Percentiles rank a stretch among this genome's conserved stretches.
These are phyloP conservation scores for Kuraishia cidri DNA, from an alignment of 805 yeast genomes.

Conservation along the genomic window DNA sequence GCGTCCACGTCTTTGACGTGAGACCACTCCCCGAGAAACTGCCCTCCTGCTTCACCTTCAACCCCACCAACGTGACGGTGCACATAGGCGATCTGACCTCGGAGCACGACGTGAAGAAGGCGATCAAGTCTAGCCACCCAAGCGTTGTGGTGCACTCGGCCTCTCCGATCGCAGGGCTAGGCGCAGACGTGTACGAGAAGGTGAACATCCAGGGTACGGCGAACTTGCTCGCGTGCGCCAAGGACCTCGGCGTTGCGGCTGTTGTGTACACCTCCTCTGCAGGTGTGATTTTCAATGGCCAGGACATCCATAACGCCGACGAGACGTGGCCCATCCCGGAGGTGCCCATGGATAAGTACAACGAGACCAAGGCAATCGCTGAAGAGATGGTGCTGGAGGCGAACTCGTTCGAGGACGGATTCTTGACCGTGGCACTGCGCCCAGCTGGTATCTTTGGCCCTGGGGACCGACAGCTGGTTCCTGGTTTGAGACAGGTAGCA, in stretches of 20 bases:
- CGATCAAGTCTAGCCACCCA: conserved; percentile 51
- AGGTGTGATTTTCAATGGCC: conserved; percentile 96
- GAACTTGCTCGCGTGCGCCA: conserved; percentile 60
- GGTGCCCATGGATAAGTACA: conserved; percentile 93
- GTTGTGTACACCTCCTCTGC: conserved; percentile 95
- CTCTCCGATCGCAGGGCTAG: conserved; percentile 88
- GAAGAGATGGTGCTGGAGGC: conserved; percentile 75
- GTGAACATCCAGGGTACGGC: conserved; percentile 89
- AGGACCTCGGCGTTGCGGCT: conserved; percentile 41
- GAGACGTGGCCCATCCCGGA: conserved; percentile 92
- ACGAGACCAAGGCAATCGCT: conserved; percentile 89
- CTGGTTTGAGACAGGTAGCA: conserved; percentile 81
- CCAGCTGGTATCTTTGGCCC: conserved; percentile 99
- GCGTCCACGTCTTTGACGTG: conserved; percentile 82
- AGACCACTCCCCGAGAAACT: conserved; percentile 74
- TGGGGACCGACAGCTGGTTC: conserved; percentile 94
- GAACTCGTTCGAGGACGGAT: conserved; percentile 43
- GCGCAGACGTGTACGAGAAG: conserved; percentile 73
- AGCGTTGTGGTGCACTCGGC: conserved; percentile 90
- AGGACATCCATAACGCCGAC: conserved; percentile 83
- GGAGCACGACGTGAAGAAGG: conserved; percentile 53
- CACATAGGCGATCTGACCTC: conserved; percentile 84
- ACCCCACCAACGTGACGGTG: conserved; percentile 43
- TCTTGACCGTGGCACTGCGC: conserved; percentile 78
- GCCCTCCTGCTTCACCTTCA: conserved; percentile 69